Percentiles rank a stretch among this genome's conserved stretches.
phyloP scores from a whole-genome alignment of 352 stramenopile genomes.

The Phytophthora nicotianae region DNA sequence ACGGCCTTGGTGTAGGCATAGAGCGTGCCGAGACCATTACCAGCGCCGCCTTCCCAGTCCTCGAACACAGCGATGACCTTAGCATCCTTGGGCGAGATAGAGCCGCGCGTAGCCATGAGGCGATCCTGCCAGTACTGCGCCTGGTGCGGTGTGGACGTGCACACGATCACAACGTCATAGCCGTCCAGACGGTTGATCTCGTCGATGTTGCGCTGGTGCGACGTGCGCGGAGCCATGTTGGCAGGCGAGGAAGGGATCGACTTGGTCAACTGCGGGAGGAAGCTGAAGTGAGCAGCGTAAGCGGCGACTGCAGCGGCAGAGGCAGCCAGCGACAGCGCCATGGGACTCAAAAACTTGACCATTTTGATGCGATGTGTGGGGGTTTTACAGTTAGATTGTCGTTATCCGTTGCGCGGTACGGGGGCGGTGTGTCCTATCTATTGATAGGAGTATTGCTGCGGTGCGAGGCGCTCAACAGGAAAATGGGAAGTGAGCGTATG shows the following conservation, averaged over 20 bases:
- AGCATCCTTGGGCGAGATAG: constrained; percentile 79
- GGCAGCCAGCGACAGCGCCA: constrained; percentile 34
- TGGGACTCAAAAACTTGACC: constrained; percentile 43
- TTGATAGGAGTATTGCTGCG: constrained; percentile 21
- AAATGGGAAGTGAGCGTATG: constrained; percentile 34
- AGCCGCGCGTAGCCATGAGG: constrained; percentile 86
- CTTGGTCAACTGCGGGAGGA: constrained; percentile 26
- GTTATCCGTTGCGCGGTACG: constrained; percentile 25
- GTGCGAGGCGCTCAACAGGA: constrained; percentile 9
- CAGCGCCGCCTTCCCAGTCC: constrained; percentile 95
- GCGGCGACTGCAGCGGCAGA: constrained; percentile 37
- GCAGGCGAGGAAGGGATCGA: background rate
- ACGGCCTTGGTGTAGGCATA: constrained; percentile 97
- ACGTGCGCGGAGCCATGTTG: constrained; percentile 37
- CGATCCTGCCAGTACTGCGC: constrained; percentile 97
- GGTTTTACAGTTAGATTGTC: constrained; percentile 19
- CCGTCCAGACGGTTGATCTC: constrained; percentile 88
- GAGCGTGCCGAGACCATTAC: constrained; percentile 96
- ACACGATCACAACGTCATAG: constrained; percentile 98
- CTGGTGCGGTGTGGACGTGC: constrained; percentile 96
- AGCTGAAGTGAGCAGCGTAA: constrained; percentile 41
- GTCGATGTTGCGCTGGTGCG: constrained; percentile 83
- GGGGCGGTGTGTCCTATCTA: constrained; percentile 9
- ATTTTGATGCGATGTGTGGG: constrained; percentile 24
- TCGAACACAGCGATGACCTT: constrained; percentile 97